Evolutionary conservation across 768 basidiomycete species (phyloP).

Genomic region (Suillus variegatus): DNA sequence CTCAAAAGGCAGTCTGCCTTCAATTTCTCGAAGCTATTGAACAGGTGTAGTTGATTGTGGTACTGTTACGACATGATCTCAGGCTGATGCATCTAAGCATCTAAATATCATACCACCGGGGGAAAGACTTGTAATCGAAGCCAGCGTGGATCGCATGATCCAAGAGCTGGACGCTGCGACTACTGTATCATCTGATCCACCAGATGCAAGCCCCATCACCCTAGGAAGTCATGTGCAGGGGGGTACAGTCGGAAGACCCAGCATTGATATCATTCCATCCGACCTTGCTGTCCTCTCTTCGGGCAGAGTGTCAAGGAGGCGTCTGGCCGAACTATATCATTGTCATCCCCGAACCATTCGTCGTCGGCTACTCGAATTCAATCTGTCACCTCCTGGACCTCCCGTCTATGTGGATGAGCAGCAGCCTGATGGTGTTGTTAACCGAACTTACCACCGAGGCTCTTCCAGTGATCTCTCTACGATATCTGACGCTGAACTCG

Average conservation of each 20-base stretch:
- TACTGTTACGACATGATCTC: not conserved
- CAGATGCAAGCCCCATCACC: not conserved
- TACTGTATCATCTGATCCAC: not conserved
- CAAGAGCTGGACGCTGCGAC: not conserved
- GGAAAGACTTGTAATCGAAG: not conserved
- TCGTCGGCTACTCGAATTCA: not conserved
- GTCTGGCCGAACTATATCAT: not conserved
- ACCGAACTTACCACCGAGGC: not conserved
- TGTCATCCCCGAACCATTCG: not conserved
- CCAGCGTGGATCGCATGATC: not conserved
- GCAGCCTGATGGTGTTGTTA: not conserved
- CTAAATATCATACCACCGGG: not conserved
- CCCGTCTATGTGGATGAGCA: not conserved
- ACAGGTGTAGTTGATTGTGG: not conserved
- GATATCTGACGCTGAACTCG: not conserved
- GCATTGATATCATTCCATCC: not conserved
- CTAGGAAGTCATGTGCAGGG: not conserved
- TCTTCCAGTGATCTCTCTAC: not conserved
- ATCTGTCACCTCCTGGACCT: not conserved
- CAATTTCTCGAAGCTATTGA: not conserved
- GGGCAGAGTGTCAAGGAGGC: not conserved
- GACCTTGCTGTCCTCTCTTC: not conserved
- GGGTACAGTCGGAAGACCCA: not conserved
- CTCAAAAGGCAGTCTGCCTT: slow-evolving; percentile 1
- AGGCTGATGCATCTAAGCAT: not conserved